phyloP scores from a whole-genome alignment of 139 green algal species.

The Eudorina sp. region DNA sequence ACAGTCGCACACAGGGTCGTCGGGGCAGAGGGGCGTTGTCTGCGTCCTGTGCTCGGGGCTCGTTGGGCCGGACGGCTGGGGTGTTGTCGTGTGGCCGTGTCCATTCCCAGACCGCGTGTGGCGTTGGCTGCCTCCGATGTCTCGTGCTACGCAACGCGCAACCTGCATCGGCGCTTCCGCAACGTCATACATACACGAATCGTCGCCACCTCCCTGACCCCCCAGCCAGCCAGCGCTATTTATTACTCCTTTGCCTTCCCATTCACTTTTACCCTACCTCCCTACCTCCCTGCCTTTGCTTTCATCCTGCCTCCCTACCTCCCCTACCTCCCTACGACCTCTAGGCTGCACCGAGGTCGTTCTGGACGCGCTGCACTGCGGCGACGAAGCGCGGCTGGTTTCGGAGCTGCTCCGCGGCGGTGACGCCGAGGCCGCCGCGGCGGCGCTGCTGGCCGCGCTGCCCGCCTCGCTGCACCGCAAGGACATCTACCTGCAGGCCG shows the following conservation, averaged over 20 bases:
- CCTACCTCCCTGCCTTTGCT: background rate
- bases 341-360: slow-evolving; percentile 43
- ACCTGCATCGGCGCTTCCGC: too few relatives aligned
- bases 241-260: background rate
- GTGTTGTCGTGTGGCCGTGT: too few relatives aligned
- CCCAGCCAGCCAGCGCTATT: too few relatives aligned
- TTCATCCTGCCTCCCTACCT: too few relatives aligned
- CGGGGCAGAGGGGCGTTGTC: too few relatives aligned
- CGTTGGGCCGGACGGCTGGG: too few relatives aligned
- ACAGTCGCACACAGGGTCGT: background rate
- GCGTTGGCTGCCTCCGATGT: too few relatives aligned
- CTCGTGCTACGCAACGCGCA: too few relatives aligned
- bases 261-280: background rate
- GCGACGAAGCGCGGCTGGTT: background rate
- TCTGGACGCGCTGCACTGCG: slow-evolving; percentile 18
- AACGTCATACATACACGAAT: too few relatives aligned
- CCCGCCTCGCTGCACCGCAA: background rate
- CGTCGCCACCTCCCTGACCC: too few relatives aligned
- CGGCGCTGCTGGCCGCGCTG: slow-evolving; percentile 42
- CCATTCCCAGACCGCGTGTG: too few relatives aligned
- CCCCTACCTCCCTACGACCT: background rate
- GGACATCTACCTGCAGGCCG: slow-evolving; percentile 26
- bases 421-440: background rate
- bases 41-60: too few relatives aligned
- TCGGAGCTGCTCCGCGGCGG: slow-evolving; percentile 13